Evolutionary conservation across 352 stramenopile species (phyloP).

Genomic region (Phytophthora palmivora): DNA sequence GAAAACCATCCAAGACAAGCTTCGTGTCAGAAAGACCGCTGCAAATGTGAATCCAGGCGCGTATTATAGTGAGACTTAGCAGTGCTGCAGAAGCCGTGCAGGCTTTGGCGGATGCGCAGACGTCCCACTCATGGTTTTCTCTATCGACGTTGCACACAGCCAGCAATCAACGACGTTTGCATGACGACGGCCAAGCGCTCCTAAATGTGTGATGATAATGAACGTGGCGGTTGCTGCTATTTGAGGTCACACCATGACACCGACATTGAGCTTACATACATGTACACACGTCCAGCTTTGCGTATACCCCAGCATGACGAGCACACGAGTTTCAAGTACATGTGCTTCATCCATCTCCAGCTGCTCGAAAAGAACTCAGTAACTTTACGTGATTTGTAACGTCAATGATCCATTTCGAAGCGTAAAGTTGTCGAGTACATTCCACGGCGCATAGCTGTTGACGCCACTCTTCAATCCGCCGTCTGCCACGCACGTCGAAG

Average conservation of each 20-base stretch:
- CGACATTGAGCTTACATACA: too few relatives aligned
- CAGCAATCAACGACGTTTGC: constrained; percentile 13
- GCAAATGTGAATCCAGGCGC: constrained; percentile 3
- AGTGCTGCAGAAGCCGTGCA: constrained; percentile 1
- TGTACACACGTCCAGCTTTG: background rate
- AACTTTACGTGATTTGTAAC: background rate
- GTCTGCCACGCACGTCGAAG: constrained; percentile 7
- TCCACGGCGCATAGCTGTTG: constrained; percentile 1
- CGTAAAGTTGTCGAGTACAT: background rate
- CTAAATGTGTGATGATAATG: too few relatives aligned
- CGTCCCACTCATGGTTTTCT: constrained; percentile 18
- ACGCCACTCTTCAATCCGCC: constrained; percentile 24
- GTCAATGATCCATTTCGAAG: too few relatives aligned
- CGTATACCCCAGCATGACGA: constrained; percentile 8
- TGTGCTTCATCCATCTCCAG: constrained; percentile 8
- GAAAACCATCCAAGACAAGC: constrained; percentile 5
- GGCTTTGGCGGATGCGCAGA: background rate
- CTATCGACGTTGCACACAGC: constrained; percentile 19
- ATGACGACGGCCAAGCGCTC: too few relatives aligned
- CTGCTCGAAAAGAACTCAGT: constrained; percentile 3
- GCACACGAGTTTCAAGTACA: constrained; percentile 22
- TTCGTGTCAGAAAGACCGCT: constrained; percentile 8
- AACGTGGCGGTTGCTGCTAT: too few relatives aligned
- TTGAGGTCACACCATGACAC: too few relatives aligned
- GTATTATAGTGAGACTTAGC: background rate